Evolutionary conservation across 1,139 yeast genomes (phyloP).

Genomic region (Zhuliangozyma blackwelliae): DNA sequence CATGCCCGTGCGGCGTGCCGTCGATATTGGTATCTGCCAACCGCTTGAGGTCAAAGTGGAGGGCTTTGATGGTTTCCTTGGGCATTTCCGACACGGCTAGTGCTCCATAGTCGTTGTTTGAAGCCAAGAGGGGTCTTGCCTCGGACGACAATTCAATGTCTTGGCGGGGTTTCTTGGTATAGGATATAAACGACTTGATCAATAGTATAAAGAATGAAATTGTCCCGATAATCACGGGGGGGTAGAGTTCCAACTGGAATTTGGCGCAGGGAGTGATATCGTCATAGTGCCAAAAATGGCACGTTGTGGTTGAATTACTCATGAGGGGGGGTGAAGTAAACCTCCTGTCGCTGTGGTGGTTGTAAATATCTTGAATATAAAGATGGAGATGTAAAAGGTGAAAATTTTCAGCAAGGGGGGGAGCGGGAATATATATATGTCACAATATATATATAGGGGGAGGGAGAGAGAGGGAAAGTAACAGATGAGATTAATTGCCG

Average conservation of each 20-base stretch:
- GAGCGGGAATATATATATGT: no score
- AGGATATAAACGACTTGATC: conserved; percentile 18
- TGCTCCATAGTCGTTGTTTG: conserved; percentile 30
- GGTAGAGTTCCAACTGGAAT: conserved; percentile 30
- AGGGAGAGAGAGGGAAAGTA: no score
- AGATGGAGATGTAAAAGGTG: no score
- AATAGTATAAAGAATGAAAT: conserved; percentile 27
- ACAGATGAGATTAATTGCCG: no score
- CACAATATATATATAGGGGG: no score
- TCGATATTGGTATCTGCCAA: conserved; percentile 43
- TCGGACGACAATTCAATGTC: conserved; percentile 15
- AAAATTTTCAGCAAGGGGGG: no score
- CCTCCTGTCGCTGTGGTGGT: neutral
- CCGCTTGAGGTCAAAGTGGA: conserved; percentile 49
- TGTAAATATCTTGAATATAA: no score
- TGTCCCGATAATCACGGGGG: conserved; percentile 30
- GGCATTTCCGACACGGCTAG: conserved; percentile 7
- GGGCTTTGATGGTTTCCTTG: conserved; percentile 27
- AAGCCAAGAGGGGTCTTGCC: conserved; percentile 28
- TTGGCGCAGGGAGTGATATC: conserved; percentile 47
- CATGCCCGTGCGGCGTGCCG: conserved; percentile 55
- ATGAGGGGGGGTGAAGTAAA: neutral
- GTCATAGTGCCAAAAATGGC: conserved; percentile 37
- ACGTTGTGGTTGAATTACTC: conserved; percentile 20
- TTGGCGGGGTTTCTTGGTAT: conserved; percentile 7